Percentiles rank a stretch among this genome's conserved stretches.
phyloP scores from a whole-genome alignment of 495 filamentous ascomycete genomes.

The Aspergillus homomorphus region DNA sequence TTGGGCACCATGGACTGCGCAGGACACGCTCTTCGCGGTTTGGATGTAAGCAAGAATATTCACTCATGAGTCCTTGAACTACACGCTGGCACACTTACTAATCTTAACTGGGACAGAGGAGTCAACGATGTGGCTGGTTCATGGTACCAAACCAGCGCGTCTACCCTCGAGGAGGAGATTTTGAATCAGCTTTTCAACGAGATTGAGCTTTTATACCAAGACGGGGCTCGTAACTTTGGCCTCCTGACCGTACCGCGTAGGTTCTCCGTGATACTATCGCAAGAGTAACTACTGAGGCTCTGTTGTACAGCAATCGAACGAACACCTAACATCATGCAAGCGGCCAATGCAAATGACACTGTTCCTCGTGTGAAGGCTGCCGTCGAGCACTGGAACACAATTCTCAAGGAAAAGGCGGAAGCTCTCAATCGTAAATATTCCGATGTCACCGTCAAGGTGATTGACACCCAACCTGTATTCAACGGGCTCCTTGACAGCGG shows the following conservation, averaged over 20 bases:
- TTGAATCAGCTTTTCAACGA: slow-evolving; percentile 12
- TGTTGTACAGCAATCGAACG: slow-evolving; percentile 10
- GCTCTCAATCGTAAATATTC: not conserved
- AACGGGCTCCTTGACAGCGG: slow-evolving; percentile 8
- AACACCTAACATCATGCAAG: slow-evolving; percentile 6
- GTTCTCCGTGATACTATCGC: not conserved
- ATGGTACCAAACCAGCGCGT: slow-evolving; percentile 10
- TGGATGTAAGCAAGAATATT: slow-evolving; percentile 6
- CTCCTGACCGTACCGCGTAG: slow-evolving; percentile 9
- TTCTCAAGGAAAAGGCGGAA: not conserved
- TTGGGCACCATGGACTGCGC: slow-evolving; percentile 3
- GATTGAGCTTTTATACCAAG: slow-evolving; percentile 10
- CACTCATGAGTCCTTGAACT: too few relatives aligned
- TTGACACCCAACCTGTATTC: slow-evolving; percentile 12
- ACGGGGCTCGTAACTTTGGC: slow-evolving; percentile 7
- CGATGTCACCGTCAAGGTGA: slow-evolving; percentile 8
- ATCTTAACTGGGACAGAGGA: not conserved
- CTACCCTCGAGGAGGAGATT: slow-evolving; percentile 6
- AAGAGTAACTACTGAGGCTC: not conserved
- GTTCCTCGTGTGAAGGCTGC: slow-evolving; percentile 2
- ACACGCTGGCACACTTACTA: not conserved
- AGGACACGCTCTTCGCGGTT: slow-evolving; percentile 8
- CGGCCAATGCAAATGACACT: slow-evolving; percentile 6
- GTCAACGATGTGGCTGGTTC: slow-evolving; percentile 11
- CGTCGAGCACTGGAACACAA: slow-evolving; percentile 8